Evolutionary conservation across 208 protist genomes (phyloP), one percentile per base, ranked within the genome.

Genomic region (Trypanosoma congolense): DNA sequence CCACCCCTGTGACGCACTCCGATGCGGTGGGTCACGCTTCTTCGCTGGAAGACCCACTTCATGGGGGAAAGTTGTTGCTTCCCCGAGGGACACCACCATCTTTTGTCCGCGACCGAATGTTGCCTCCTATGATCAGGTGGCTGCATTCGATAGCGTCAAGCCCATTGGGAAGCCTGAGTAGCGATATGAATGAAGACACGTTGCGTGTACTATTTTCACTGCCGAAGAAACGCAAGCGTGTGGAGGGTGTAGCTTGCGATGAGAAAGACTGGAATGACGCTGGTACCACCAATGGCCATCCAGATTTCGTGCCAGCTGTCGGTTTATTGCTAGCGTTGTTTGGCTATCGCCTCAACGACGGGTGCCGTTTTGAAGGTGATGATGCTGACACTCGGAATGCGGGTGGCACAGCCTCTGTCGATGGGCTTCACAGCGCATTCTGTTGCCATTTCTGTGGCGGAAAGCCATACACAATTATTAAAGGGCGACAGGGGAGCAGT

Each of bases 61-160:
- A 12, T 25, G 35, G 52, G 49, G 8, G 26, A 49, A 45, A 51
- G 65, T 18, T 77, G 31, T 25, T 82, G 1, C 62, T 88, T n/a
- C 80, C 80, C 8, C 75, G 80, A 29, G 80, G 74, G 8, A 68
- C 74, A 5, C 73, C 80, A 0, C 73, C 77, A 0, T 59, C 51
- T 1, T 67, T 67, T 60, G 24, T 67, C 22, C 46, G 52, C 12
- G 36, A 29, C 8, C 9, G 8, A 6, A 9, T 67, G 16, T 8
- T 60, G 29, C 46, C 30, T 2, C 22, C 29, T 0, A 40, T 38
- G 42, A 18, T 58, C 9, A 25, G 18, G 35, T 67, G 61, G 43
- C 19, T 67, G 53, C 46, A 10, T 8, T 16, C 18, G 21, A 16
- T 6, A 1, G 38, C 16, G 19, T 31, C 35, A 24, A 16, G 43